phyloP scores from a whole-genome alignment of 306 rosid species.

The Cucumis cinereus region DNA sequence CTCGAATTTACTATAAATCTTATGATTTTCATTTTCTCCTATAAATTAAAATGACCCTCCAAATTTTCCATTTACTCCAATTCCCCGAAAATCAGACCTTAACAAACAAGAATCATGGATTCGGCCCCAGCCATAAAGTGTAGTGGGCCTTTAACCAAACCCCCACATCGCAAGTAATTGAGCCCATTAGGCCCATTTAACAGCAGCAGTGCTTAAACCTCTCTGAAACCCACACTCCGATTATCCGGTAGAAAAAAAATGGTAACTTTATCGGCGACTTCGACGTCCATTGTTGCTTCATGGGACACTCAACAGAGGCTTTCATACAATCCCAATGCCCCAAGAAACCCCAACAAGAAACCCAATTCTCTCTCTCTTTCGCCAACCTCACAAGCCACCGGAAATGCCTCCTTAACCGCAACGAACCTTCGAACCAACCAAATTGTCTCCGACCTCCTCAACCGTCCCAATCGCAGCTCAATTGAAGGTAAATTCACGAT shows the following conservation, averaged over 20 bases:
- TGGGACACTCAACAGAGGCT: constrained; percentile 61
- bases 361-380: neutral
- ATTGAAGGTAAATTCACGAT: constrained; percentile 14
- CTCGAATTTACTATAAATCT: too few relatives aligned
- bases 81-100: too few relatives aligned
- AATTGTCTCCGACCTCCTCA: constrained; percentile 48
- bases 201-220: neutral
- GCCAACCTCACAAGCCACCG: neutral
- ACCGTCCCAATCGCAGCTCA: constrained; percentile 30
- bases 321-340: constrained; percentile 77
- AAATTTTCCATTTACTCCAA: too few relatives aligned
- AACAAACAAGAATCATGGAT: neutral
- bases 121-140: neutral
- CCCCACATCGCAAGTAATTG: neutral
- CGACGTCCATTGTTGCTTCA: constrained; percentile 37
- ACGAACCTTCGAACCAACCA: constrained; percentile 14
- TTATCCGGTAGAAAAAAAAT: neutral
- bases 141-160: neutral
- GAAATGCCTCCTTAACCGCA: constrained; percentile 18
- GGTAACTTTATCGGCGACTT: constrained; percentile 24
- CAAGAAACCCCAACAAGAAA: constrained; percentile 43
- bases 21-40: too few relatives aligned
- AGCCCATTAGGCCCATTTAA: constrained; percentile 5
- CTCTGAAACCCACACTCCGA: neutral
- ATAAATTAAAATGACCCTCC: too few relatives aligned